Evolutionary conservation across 2,329 filamentous ascomycete species (phyloP).

Genomic region (Aspergillus sp.): DNA sequence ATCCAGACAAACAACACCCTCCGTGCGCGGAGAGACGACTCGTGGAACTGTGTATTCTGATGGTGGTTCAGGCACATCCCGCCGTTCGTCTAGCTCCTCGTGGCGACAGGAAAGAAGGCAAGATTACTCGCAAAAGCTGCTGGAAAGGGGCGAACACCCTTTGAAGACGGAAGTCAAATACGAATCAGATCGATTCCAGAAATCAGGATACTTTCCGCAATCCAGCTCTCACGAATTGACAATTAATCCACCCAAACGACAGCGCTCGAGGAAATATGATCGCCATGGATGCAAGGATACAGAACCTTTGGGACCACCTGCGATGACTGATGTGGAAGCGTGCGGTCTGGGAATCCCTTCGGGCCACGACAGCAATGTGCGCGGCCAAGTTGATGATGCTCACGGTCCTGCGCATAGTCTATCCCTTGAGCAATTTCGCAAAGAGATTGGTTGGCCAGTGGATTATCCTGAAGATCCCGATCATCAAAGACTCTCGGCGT

Average conservation of each 20-base stretch:
- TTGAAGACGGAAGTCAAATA: neutral
- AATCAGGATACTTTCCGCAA: neutral
- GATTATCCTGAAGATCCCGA: constrained; percentile 21
- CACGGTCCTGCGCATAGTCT: constrained; percentile 21
- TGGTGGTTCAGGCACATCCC: neutral
- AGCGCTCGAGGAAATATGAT: neutral
- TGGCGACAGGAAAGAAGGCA: neutral
- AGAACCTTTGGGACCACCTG: neutral
- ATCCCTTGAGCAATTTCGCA: constrained; percentile 44
- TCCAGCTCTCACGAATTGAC: neutral
- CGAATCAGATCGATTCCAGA: neutral
- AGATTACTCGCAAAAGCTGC: neutral
- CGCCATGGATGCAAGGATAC: neutral
- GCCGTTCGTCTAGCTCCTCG: neutral
- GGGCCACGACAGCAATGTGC: constrained; percentile 24
- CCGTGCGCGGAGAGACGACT: neutral
- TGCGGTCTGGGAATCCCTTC: constrained; percentile 15
- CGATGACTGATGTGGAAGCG: constrained; percentile 6
- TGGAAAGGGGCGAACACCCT: neutral
- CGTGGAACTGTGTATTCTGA: neutral
- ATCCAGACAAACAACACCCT: neutral
- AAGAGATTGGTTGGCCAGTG: constrained; percentile 46
- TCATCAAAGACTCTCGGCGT: constrained; percentile 40
- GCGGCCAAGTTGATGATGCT: constrained; percentile 25
- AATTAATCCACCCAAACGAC: neutral